phyloP scores from a whole-genome alignment of 805 yeast species.

The Dipodascus geniculatus region DNA sequence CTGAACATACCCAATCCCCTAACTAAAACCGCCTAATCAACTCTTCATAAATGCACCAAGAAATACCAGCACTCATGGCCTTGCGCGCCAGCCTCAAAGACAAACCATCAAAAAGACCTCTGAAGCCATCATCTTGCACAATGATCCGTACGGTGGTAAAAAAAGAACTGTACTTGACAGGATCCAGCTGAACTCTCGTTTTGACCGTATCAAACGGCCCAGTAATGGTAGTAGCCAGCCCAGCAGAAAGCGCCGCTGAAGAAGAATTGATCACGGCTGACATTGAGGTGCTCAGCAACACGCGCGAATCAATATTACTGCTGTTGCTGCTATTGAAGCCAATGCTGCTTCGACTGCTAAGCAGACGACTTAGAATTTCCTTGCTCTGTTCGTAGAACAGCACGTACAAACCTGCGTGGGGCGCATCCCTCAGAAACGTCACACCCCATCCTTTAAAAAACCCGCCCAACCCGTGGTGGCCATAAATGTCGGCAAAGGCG shows the following conservation, averaged over 20 bases:
- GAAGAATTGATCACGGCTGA: conserved; percentile 54
- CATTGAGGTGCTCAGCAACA: conserved; percentile 22
- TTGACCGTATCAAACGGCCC: conserved; percentile 94
- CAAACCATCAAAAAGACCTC: conserved; percentile 70
- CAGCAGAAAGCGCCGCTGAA: conserved; percentile 73
- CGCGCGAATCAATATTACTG: conserved; percentile 11
- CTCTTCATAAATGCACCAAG: conserved; percentile 96
- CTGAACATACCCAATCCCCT: too few relatives aligned
- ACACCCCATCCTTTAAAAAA: conserved; percentile 84
- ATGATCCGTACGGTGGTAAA: conserved; percentile 30
- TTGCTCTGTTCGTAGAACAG: conserved; percentile 73
- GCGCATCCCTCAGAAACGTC: conserved; percentile 84
- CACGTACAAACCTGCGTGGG: conserved; percentile 90
- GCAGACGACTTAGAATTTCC: conserved; percentile 35
- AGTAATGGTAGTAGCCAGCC: conserved; percentile 70
- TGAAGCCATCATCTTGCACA: conserved; percentile 34
- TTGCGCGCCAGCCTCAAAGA: conserved; percentile 72
- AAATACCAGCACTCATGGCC: conserved; percentile 85
- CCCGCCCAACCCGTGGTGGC: conserved; percentile 44
- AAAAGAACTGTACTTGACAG: conserved; percentile 34
- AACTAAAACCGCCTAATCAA: conserved; percentile 34
- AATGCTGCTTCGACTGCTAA: conserved; percentile 16
- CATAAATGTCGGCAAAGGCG: conserved; percentile 47
- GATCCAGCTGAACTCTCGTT: conserved; percentile 75
- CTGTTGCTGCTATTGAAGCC: too few relatives aligned